Conservation (phyloP, 345 rosid genomes). For the Syzygium aqueum region DNA sequence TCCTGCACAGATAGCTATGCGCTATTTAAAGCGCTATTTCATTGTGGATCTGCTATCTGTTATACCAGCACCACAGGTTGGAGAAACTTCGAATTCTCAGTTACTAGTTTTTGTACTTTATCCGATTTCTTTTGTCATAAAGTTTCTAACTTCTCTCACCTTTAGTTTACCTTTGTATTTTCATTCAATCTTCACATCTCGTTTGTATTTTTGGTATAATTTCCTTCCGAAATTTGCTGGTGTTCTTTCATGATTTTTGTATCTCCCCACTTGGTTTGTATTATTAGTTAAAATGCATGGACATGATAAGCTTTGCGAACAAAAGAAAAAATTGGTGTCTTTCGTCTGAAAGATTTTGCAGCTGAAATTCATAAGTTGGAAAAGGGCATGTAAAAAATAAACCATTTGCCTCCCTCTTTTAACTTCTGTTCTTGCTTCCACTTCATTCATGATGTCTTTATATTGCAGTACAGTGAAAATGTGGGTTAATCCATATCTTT, state of each 20-base stretch:
- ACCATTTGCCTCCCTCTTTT: background rate
- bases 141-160: background rate
- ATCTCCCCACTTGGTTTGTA: background rate
- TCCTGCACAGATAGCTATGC: conserved; percentile 59
- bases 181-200: background rate
- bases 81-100: background rate
- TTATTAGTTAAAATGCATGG: background rate
- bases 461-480: background rate
- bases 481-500: background rate
- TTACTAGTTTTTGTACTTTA: background rate
- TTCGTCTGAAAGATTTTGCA: background rate
- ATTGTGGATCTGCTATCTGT: conserved; percentile 65
- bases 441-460: background rate
- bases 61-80: conserved; percentile 81
- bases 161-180: background rate
- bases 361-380: background rate
- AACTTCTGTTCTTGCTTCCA: background rate
- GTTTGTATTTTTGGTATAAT: background rate
- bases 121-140: background rate
- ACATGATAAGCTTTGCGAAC: background rate
- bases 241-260: background rate
- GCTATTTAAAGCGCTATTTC: conserved; percentile 62
- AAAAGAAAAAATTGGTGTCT: background rate
- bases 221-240: background rate
- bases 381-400: background rate